These are phyloP conservation scores for Sporothrix curviconia DNA, from an alignment of 2,329 filamentous ascomycete genomes.

Conservation along the genomic window DNA sequence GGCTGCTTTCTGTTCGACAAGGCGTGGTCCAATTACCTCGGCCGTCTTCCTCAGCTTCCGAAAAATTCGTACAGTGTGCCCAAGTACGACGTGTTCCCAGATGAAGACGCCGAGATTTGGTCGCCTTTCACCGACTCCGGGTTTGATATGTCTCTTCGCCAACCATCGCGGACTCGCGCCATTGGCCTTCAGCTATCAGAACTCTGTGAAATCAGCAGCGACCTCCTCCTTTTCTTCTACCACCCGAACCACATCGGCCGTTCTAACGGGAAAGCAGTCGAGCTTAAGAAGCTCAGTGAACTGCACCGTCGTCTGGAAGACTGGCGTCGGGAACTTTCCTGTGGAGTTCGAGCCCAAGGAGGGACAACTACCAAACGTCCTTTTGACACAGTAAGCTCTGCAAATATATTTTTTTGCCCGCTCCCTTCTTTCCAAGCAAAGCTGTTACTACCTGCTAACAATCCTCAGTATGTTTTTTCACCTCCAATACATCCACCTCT, in stretches of 20 bases:
- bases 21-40: conserved; percentile 96
- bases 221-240: conserved; percentile 85
- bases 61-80: conserved; percentile 73
- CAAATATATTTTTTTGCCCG: too few relatives aligned
- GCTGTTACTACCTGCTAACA: background rate
- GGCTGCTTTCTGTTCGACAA: conserved; percentile 98
- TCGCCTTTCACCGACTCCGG: conserved; percentile 72
- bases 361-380: conserved; percentile 77
- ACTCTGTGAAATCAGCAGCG: conserved; percentile 88
- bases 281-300: conserved; percentile 88
- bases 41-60: conserved; percentile 80
- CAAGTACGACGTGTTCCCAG: conserved; percentile 84
- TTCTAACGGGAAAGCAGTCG: conserved; percentile 67
- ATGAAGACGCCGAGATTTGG: conserved; percentile 82
- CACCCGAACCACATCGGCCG: conserved; percentile 63
- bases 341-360: conserved; percentile 84
- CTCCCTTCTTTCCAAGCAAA: background rate
- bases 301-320: conserved; percentile 83
- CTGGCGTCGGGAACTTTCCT: conserved; percentile 78
- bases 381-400: conserved; percentile 80
- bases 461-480: conserved; percentile 86
- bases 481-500: conserved; percentile 35
- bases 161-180: conserved; percentile 77
- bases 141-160: conserved; percentile 62
- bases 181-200: conserved; percentile 74